Evolutionary conservation across 805 yeast species (phyloP).

Genomic region (Kluyveromyces lactis): DNA sequence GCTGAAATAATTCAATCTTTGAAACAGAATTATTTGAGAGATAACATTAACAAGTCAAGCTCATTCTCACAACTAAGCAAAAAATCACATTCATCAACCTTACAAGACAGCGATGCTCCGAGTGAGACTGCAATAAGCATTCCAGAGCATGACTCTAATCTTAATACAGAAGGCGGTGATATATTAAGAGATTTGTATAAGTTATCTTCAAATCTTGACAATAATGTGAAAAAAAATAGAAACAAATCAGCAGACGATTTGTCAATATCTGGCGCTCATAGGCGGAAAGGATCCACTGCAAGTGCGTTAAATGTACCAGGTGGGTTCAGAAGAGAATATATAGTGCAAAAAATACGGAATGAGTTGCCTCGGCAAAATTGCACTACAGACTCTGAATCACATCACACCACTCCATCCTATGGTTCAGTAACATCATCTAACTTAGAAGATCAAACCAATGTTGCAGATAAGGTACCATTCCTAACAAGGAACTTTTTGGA

Average conservation of each 20-base stretch:
- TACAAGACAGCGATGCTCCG: background rate
- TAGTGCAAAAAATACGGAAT: slow-evolving; percentile 34
- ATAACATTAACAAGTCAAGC: slow-evolving; percentile 2
- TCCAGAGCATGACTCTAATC: slow-evolving; percentile 11
- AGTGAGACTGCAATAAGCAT: slow-evolving; percentile 6
- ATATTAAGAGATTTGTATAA: slow-evolving; percentile 31
- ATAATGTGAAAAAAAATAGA: slow-evolving; percentile 7
- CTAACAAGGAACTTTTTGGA: slow-evolving; percentile 68
- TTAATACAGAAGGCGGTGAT: slow-evolving; percentile 29
- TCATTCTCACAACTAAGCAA: slow-evolving; percentile 2
- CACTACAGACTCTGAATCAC: slow-evolving; percentile 10
- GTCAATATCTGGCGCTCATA: slow-evolving; percentile 11
- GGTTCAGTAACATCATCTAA: slow-evolving; percentile 4
- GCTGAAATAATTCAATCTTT: slow-evolving; percentile 27
- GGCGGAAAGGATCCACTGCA: slow-evolving; percentile 55
- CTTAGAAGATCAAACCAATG: slow-evolving; percentile 13
- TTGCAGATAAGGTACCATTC: slow-evolving; percentile 34
- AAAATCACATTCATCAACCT: slow-evolving; percentile 2
- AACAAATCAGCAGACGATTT: slow-evolving; percentile 24
- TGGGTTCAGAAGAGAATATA: slow-evolving; percentile 69
- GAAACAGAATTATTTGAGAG: slow-evolving; percentile 23
- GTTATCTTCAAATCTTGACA: slow-evolving; percentile 11
- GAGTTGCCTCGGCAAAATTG: slow-evolving; percentile 10
- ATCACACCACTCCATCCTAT: slow-evolving; percentile 5
- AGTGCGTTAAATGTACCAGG: slow-evolving; percentile 71